A percentile compares a stretch with the other conserved stretches of the same genome.
Conservation (phyloP, 2,329 filamentous ascomycete genomes). For the Scedosporium boydii region DNA sequence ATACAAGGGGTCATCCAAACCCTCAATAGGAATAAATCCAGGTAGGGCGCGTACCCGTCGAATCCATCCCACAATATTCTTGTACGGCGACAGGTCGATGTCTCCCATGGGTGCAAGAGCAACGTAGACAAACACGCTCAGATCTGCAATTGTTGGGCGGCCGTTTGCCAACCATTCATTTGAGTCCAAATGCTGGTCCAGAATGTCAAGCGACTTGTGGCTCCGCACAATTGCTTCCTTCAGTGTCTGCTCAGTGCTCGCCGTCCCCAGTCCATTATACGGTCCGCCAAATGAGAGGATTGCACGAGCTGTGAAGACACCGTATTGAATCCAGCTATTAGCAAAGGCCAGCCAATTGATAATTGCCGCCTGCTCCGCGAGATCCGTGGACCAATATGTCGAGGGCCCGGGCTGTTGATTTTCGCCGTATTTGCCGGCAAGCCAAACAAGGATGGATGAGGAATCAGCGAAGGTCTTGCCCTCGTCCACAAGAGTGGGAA, state of each 20-base stretch:
- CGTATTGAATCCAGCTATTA: conserved; percentile 2
- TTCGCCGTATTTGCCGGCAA: conserved; percentile 1
- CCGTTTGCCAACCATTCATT: neutral
- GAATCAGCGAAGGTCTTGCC: conserved; percentile 1
- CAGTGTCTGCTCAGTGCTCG: neutral
- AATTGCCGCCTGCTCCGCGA: neutral
- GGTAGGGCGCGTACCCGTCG: neutral
- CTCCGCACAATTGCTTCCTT: neutral
- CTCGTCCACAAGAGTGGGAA: neutral
- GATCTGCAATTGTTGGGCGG: conserved; percentile 1
- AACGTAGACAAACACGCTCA: neutral
- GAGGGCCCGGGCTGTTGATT: neutral
- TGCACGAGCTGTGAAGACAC: conserved; percentile 1
- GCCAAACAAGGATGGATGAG: conserved; percentile 1
- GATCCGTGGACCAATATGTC: neutral
- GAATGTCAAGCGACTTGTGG: conserved; percentile 1
- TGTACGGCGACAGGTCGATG: neutral
- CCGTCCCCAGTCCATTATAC: neutral
- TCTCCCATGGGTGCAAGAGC: conserved; percentile 3
- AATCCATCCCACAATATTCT: conserved; percentile 2
- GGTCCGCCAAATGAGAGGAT: conserved; percentile 1
- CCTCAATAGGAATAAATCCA: neutral
- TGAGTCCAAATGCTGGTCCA: neutral
- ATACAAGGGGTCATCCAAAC: conserved; percentile 2
- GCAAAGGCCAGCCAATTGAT: conserved; percentile 3